Conservation (phyloP, 805 yeast genomes). For the Candida coquimbonensis region DNA sequence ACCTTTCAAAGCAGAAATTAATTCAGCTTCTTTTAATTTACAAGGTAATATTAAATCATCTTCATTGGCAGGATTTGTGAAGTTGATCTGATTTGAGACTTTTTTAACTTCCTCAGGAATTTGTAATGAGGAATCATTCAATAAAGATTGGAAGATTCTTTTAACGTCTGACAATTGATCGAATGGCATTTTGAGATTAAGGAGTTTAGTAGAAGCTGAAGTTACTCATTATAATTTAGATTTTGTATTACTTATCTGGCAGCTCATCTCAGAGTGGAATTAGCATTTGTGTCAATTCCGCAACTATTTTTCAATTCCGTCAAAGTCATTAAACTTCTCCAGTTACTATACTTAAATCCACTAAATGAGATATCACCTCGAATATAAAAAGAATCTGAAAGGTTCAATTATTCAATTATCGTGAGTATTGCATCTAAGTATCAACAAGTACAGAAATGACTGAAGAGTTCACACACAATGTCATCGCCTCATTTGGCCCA, state of each 20-base stretch:
- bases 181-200: too few relatives aligned
- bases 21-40: constrained; percentile 3
- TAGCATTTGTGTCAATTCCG: too few relatives aligned
- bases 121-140: too few relatives aligned
- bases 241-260: too few relatives aligned
- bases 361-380: background rate
- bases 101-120: background rate
- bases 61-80: background rate
- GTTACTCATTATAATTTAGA: too few relatives aligned
- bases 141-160: background rate
- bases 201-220: too few relatives aligned
- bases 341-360: background rate
- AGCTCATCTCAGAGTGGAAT: too few relatives aligned
- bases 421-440: background rate
- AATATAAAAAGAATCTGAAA: too few relatives aligned
- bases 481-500: constrained; percentile 7
- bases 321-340: too few relatives aligned
- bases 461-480: constrained; percentile 4
- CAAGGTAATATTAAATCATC: constrained; percentile 2
- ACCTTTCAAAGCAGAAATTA: constrained; percentile 2
- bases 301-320: too few relatives aligned
- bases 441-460: background rate
- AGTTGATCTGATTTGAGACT: background rate
- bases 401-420: background rate
- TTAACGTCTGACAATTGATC: background rate